These are phyloP conservation scores for Megacollybia marginata DNA, from an alignment of 768 basidiomycete genomes.

Conservation along the genomic window DNA sequence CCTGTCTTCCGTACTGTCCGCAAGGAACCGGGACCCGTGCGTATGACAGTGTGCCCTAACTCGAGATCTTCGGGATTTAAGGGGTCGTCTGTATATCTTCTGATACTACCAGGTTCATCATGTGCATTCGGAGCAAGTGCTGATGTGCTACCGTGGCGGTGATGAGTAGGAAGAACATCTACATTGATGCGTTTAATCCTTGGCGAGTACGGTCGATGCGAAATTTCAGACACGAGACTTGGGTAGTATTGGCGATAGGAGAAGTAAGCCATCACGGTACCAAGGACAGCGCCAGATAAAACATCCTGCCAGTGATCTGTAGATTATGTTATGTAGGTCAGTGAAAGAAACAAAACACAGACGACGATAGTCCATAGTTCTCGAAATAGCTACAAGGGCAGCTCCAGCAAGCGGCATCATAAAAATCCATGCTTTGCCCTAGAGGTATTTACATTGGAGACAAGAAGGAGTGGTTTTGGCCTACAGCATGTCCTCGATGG, in stretches of 20 bases:
- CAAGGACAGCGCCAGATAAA: constrained; percentile 69
- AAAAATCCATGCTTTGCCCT: constrained; percentile 81
- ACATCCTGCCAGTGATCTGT: constrained; percentile 93
- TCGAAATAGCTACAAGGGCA: constrained; percentile 70
- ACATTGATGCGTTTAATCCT: constrained; percentile 45
- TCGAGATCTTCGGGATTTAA: neutral
- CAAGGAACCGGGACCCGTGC: constrained; percentile 18
- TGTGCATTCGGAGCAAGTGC: neutral
- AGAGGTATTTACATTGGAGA: constrained; percentile 2
- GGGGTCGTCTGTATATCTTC: constrained; percentile 6
- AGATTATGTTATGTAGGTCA: neutral
- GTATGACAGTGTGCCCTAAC: constrained; percentile 25
- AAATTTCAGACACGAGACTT: constrained; percentile 49
- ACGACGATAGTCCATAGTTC: constrained; percentile 92
- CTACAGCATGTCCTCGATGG: constrained; percentile 60
- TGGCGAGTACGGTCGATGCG: constrained; percentile 68
- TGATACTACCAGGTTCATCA: neutral
- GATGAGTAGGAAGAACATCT: constrained; percentile 32
- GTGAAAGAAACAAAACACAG: constrained; percentile 21
- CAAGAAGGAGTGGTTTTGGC: constrained; percentile 7
- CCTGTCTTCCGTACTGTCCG: constrained; percentile 20
- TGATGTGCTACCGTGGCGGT: constrained; percentile 5
- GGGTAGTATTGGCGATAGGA: constrained; percentile 83
- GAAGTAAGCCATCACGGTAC: constrained; percentile 64
- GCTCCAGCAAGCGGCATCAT: constrained; percentile 74